These are phyloP conservation scores for Primulina tabacum DNA, from an alignment of 257 asterid genomes.

Conservation along the genomic window DNA sequence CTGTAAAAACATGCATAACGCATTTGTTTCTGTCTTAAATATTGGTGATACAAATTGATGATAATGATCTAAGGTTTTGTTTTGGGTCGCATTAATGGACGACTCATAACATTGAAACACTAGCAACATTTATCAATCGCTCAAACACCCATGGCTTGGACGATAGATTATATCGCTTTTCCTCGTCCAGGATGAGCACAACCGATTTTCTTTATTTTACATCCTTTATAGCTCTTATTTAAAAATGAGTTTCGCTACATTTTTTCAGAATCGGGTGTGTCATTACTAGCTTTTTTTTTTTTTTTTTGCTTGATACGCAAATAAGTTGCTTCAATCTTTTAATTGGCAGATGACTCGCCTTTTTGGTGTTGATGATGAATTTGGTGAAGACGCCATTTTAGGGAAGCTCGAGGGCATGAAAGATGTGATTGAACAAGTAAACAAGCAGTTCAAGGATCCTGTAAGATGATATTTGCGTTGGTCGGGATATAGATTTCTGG, in stretches of 20 bases:
- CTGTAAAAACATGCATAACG: not conserved
- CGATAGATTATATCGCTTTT: conserved; percentile 1
- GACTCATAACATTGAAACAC: not conserved
- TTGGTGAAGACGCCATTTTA: conserved; percentile 78
- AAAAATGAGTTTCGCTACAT: conserved; percentile 6
- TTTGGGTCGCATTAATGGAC: not conserved
- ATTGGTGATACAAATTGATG: not conserved
- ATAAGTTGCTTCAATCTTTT: conserved; percentile 20
- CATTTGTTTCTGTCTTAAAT: not conserved
- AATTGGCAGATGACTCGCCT: conserved; percentile 74
- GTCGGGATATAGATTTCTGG: conserved; percentile 15
- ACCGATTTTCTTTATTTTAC: not conserved
- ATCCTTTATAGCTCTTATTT: not conserved
- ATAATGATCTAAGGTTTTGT: not conserved
- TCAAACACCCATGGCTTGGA: not conserved
- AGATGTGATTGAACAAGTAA: conserved; percentile 86
- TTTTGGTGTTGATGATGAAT: conserved; percentile 72
- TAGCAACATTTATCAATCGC: not conserved
- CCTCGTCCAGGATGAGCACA: not conserved
- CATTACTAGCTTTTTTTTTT: conserved; percentile 13
- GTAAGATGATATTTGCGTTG: conserved; percentile 41
- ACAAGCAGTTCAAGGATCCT: conserved; percentile 92
- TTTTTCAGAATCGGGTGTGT: not conserved
- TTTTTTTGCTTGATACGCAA: conserved; percentile 12
- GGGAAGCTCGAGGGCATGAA: conserved; percentile 97